Conservation (phyloP, 2,329 filamentous ascomycete species). For the Fusarium sp. region DNA sequence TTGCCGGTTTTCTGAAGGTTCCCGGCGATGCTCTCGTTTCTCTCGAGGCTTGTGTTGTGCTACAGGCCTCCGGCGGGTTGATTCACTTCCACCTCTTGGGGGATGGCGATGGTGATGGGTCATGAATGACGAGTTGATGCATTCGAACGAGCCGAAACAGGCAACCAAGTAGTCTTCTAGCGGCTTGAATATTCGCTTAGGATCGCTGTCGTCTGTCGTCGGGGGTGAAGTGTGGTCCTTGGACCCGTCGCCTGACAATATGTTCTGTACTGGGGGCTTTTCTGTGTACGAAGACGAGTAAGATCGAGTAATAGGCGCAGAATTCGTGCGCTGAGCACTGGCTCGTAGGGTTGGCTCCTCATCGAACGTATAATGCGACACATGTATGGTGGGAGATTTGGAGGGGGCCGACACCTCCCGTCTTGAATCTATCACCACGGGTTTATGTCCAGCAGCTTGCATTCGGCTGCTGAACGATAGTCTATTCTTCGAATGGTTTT, state of each 20-base stretch:
- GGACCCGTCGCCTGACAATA: conserved; percentile 17
- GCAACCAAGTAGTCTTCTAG: conserved; percentile 82
- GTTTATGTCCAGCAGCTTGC: conserved; percentile 22
- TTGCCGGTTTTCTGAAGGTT: conserved; percentile 53
- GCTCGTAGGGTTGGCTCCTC: conserved; percentile 53
- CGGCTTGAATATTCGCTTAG: conserved; percentile 76
- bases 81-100: conserved; percentile 37
- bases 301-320: conserved; percentile 47
- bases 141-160: conserved; percentile 76
- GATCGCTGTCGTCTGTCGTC: conserved; percentile 46
- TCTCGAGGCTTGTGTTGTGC: conserved; percentile 49
- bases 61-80: conserved; percentile 44
- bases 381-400: conserved; percentile 35
- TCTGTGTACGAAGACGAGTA: conserved; percentile 62
- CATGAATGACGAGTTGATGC: conserved; percentile 82
- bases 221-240: conserved; percentile 35
- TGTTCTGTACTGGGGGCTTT: conserved; percentile 44
- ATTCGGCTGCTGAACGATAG: conserved; percentile 40
- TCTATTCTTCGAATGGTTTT: conserved; percentile 21
- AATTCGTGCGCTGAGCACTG: conserved; percentile 44
- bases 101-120: conserved; percentile 55
- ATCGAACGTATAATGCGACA: conserved; percentile 50
- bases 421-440: conserved; percentile 3
- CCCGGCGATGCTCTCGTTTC: conserved; percentile 42
- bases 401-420: conserved; percentile 11